Base-by-base conservation (phyloP, 306 rosid species). In the Vigna radiata region DNA sequence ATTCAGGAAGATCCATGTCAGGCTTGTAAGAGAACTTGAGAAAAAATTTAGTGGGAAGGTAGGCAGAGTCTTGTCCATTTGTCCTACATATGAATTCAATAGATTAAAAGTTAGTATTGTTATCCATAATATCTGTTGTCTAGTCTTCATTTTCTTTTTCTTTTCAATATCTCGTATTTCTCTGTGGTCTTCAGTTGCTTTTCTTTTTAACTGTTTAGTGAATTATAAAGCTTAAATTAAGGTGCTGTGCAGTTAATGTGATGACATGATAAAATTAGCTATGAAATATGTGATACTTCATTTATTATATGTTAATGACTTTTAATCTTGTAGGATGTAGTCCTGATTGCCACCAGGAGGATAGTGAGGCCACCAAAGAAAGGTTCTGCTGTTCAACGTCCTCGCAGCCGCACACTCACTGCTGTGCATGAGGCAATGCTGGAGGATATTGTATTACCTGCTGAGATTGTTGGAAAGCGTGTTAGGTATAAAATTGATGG, bases 381-480 rank as follows among this genome's bases (percentile, higher is more conserved):
- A 49, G 98, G 98, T 18, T 89, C 96, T 5, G 98, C 98, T 31
- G 90, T 70, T 19, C 91, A 88, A 56, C 91, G 98, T 29, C 98
- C 98, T 5, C 98, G 96, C 37, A 88, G 68, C 84, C 92, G 98
- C 0, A 93, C 98, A 5, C 93, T 93, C 29, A 93, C 98, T 27
- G 82, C 98, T 79, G 98, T 93, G 18, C 98, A 93, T 3, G 98
- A 93, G 75, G 96, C 98, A 72, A 86, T 91, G 85, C 79, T 93
- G 17, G 98, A 93, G 82, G 98, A 93, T 83, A 49, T 93, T 70
- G 98, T 93, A 6, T 78, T 88, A 56, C 98, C 98, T 56, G 98
- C 98, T 74, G 98, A 93, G 85, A 93, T 91, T 86, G 93, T 87
- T 66, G 98, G 98, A n/a, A 93, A 93, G 85, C 91, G 98, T 11